Evolutionary conservation across 2,329 filamentous ascomycete genomes (phyloP), one percentile per base, ranked within the genome.

Genomic region (Paraphaeosphaeria minitans): DNA sequence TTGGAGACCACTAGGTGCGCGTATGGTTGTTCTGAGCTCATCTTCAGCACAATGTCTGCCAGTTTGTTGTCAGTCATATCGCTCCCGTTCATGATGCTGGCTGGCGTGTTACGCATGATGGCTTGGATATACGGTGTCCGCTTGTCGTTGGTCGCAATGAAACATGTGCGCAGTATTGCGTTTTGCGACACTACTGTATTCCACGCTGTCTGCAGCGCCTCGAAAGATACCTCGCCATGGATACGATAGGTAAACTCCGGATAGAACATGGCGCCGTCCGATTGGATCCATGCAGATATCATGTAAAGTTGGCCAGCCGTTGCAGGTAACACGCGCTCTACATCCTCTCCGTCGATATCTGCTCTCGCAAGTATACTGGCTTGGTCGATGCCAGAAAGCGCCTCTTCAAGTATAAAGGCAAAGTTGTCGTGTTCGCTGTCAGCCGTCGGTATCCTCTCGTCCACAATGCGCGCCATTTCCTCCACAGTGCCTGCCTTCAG

Each of bases 251-350:
- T 77, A 72, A 97, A 97, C 0, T 82, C 84, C 0, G 92, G 87
- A 68, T 89, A 92, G 76, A 96, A 96, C 0, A 91, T 80, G 0
- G 75, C 72, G 0, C 91, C 90, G 1, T 79, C 69, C 0, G 88
- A 86, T 45, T 86, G 87, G 61, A 90, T 84, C 91, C 92, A 96
- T 45, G 86, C 83, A 16, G 86, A 87, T 27, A 97, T 80, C 87
- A 95, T 92, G 74, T 95, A 93, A 0, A 86, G 78, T 72, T 97
- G 93, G 67, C 92, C 91, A 2, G 92, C 83, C 3, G 91, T 87
- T 2, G 88, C 87, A 1, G 92, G 92, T 1, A 94, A 73, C 0
- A 90, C 64, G 0, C 69, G 70, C 58, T 90, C 84, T 13, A 91
- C 76, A 4, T 83, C 72, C 0, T 78, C 63, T 1, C 68, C 21